phyloP scores from a whole-genome alignment of 164 flowering plant species.

The Platanus orientalis region DNA sequence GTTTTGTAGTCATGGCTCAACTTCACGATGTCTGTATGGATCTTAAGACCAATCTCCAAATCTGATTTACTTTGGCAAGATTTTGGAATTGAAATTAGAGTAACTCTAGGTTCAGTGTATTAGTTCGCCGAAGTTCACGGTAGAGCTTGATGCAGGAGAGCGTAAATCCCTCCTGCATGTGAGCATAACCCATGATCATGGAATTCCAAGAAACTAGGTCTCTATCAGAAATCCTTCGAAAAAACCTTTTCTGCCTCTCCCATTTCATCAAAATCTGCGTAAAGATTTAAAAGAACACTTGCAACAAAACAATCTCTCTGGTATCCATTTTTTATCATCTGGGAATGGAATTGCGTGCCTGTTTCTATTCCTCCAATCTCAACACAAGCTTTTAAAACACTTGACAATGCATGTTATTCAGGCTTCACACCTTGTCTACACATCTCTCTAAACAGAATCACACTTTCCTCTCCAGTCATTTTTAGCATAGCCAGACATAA shows the following conservation, averaged over 20 bases:
- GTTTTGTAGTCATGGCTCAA: constrained; percentile 11
- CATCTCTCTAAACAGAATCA: constrained; percentile 22
- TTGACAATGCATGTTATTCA: constrained; percentile 23
- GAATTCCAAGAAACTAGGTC: constrained; percentile 27
- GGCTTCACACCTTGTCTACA: constrained; percentile 21
- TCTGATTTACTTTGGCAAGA: constrained; percentile 14
- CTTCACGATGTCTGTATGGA: constrained; percentile 17
- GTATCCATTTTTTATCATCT: constrained; percentile 25
- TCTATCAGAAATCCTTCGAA: constrained; percentile 7
- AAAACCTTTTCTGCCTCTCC: constrained; percentile 20
- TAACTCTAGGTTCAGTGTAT: too few species aligned
- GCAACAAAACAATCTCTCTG: constrained; percentile 22
- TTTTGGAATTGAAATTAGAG: constrained; percentile 20
- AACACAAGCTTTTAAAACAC: constrained; percentile 26
- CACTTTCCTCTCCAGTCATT: constrained; percentile 20
- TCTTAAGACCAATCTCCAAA: constrained; percentile 19
- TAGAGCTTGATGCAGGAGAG: constrained; percentile 13
- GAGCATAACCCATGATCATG: constrained; percentile 26
- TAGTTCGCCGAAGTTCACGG: constrained; percentile 9
- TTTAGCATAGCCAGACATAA: constrained; percentile 24
- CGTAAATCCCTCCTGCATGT: constrained; percentile 14
- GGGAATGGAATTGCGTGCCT: constrained; percentile 20
- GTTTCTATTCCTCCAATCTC: constrained; percentile 14
- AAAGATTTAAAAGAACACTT: constrained; percentile 20
- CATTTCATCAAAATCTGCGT: constrained; percentile 13